These are phyloP conservation scores for Lentinula guzmanii DNA, from an alignment of 768 basidiomycete genomes.

Conservation along the genomic window DNA sequence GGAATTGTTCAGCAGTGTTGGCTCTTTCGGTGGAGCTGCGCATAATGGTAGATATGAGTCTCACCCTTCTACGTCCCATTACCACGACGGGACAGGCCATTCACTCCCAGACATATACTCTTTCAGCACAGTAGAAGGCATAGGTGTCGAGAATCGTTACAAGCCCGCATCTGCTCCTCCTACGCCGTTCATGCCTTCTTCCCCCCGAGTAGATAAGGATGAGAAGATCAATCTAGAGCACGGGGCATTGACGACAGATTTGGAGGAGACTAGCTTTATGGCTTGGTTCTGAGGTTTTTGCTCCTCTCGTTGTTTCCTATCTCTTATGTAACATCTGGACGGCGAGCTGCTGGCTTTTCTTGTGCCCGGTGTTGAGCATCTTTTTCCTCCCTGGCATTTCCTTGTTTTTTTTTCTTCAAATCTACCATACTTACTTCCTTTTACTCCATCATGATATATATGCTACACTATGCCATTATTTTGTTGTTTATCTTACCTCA, in stretches of 20 bases:
- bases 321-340: neutral
- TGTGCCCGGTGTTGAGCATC: neutral
- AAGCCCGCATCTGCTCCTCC: conserved; percentile 26
- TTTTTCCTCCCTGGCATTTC: neutral
- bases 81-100: conserved; percentile 3
- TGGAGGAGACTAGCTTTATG: conserved; percentile 62
- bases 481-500: neutral
- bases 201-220: conserved; percentile 47
- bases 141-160: conserved; percentile 36
- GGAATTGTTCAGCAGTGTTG: neutral
- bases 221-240: conserved; percentile 57
- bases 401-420: neutral
- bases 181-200: conserved; percentile 39
- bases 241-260: conserved; percentile 48
- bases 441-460: neutral
- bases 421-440: neutral
- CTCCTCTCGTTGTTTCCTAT: neutral
- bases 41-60: neutral
- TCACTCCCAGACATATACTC: conserved; percentile 44
- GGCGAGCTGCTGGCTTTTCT: neutral
- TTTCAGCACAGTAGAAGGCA: conserved; percentile 31
- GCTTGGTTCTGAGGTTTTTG: conserved; percentile 48
- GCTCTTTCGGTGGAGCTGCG: neutral
- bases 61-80: neutral
- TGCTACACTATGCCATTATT: too few relatives aligned